Percentiles rank a stretch among this genome's conserved stretches.
Evolutionary conservation across 306 rosid genomes (phyloP).

Genomic region (Acacia confusa): DNA sequence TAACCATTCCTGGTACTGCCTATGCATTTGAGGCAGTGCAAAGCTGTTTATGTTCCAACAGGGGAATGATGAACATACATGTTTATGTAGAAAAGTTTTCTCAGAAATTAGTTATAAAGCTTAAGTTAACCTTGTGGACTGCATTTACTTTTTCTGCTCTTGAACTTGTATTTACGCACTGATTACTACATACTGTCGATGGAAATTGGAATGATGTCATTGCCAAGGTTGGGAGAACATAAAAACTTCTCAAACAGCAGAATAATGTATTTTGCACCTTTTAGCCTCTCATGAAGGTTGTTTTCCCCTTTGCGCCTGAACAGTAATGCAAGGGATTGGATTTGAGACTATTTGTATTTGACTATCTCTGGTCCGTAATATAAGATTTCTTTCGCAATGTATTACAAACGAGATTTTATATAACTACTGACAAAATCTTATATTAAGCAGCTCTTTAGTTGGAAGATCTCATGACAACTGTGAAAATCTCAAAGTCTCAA

Average conservation of each 20-base stretch:
- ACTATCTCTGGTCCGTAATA: background rate
- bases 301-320: no score
- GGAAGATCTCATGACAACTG: background rate
- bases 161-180: background rate
- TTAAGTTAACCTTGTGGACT: background rate
- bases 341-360: background rate
- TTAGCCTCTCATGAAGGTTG: background rate
- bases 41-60: background rate
- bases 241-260: background rate
- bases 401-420: no score
- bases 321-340: background rate
- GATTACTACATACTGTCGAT: background rate
- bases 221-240: background rate
- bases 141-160: no score
- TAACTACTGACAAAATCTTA: no score
- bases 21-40: conserved; percentile 17
- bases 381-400: no score
- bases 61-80: background rate
- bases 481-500: background rate
- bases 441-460: background rate
- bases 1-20: conserved; percentile 7
- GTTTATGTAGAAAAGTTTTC: background rate
- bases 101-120: background rate
- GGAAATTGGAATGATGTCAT: background rate
- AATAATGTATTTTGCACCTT: background rate